A percentile compares a stretch with the other conserved stretches of the same genome.
Evolutionary conservation across 2,329 filamentous ascomycete genomes (phyloP).

Genomic region (Hymenoscyphus salicellus): DNA sequence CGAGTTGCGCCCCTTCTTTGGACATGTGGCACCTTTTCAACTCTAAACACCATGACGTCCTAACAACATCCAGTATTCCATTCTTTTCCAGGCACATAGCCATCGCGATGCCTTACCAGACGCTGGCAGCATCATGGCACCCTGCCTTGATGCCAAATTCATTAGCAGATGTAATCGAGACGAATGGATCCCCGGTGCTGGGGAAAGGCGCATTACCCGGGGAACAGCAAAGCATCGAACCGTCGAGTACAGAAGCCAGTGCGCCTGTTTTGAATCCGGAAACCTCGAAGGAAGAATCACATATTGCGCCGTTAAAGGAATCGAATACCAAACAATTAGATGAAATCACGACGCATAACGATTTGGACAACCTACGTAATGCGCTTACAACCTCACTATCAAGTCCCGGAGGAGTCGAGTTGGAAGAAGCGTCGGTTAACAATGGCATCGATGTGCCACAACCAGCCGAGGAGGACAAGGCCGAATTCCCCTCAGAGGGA

Average conservation of each 20-base stretch:
- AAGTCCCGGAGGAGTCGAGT: conserved; percentile 30
- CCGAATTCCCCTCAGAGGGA: conserved; percentile 26
- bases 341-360: conserved; percentile 6
- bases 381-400: conserved; percentile 30
- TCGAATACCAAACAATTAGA: neutral
- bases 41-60: conserved; percentile 11
- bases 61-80: conserved; percentile 30
- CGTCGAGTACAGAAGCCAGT: conserved; percentile 9
- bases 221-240: conserved; percentile 11
- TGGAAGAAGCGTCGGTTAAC: conserved; percentile 28
- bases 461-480: conserved; percentile 18
- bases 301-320: neutral
- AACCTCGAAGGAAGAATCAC: neutral
- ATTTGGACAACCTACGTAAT: conserved; percentile 27
- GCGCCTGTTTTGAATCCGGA: neutral
- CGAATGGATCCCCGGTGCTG: conserved; percentile 13
- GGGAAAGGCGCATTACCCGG: conserved; percentile 9
- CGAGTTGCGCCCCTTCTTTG: neutral
- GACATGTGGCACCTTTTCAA: neutral
- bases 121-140: conserved; percentile 47
- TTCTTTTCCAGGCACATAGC: conserved; percentile 23
- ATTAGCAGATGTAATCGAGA: conserved; percentile 24
- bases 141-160: conserved; percentile 51
- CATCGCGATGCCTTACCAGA: conserved; percentile 43
- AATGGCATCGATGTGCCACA: conserved; percentile 19